Conservation (phyloP, 108 stramenopile genomes). For the Ochromonas danica region DNA sequence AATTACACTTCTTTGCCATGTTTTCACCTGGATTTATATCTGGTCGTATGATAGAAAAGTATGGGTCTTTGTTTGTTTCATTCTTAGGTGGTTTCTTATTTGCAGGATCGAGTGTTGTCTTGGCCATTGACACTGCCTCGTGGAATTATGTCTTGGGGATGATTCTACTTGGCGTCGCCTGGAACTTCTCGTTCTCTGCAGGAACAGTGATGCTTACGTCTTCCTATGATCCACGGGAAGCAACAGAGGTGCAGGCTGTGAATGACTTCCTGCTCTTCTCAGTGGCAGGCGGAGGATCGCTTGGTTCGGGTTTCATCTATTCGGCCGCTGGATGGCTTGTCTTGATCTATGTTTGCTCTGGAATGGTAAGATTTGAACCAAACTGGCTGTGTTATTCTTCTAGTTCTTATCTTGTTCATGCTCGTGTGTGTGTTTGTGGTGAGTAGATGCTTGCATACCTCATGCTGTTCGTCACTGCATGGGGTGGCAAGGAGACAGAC, state of each 20-base stretch:
- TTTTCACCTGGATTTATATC: slow-evolving; percentile 24
- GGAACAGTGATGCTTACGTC: slow-evolving; percentile 37
- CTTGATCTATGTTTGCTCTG: no score
- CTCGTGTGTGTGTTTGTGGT: no score
- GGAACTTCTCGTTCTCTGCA: slow-evolving; percentile 37
- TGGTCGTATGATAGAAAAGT: neutral
- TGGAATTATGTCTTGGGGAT: slow-evolving; percentile 30
- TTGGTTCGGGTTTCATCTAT: slow-evolving; percentile 27
- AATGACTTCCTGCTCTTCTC: slow-evolving; percentile 38
- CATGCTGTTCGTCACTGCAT: no score
- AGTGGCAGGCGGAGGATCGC: slow-evolving; percentile 23
- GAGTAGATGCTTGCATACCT: no score
- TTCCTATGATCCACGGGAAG: slow-evolving; percentile 27
- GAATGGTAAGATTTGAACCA: no score
- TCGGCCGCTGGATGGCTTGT: no score
- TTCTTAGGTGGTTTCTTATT: slow-evolving; percentile 9
- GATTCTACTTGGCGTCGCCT: slow-evolving; percentile 32
- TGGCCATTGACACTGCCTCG: neutral
- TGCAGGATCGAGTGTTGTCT: slow-evolving; percentile 1
- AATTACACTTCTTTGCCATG: slow-evolving; percentile 39
- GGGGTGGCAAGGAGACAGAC: no score
- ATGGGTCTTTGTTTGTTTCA: neutral
- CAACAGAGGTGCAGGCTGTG: slow-evolving; percentile 26
- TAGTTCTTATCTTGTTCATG: no score
- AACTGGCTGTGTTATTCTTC: no score